Evolutionary conservation across 2,329 filamentous ascomycete genomes (phyloP), one percentile per base, ranked within the genome.

Genomic region (Chaetomium olivaceum): DNA sequence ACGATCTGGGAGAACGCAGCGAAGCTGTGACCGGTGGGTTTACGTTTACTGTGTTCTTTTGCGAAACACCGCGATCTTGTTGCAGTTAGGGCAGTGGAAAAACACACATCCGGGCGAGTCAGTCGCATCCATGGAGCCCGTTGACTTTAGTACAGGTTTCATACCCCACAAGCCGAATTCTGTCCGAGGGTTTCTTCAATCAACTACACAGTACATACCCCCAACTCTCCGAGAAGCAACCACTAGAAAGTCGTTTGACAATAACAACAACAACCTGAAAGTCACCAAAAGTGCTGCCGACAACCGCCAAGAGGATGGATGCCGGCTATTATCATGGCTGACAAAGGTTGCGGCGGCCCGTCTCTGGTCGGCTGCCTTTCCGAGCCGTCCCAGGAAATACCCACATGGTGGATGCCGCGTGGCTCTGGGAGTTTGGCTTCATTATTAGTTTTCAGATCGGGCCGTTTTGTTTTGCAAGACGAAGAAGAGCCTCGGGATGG

Each of bases 291-390:
- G 16, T 16, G 29, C 33, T 55, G 50, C 59, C 50, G 52, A 14
- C 8, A 48, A 39, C 60, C 51, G 60, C 58, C 60, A 31, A 55
- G 60, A 4, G 46, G 16, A 58, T 33, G 31, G 29, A 43, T 56
- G 33, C 51, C 59, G 51, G 51, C 43, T 62, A 57, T 50, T 33
- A 31, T 39, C 27, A 51, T 19, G 51, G 51, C 16, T 25, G 6
- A 36, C 12, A 43, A 21, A 23, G 23, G 58, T 61, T 58, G 51
- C 63, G 57, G 61, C 56, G 43, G 51, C 51, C 50, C 63, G 60
- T 54, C 61, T 27, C 29, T 59, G 56, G 57, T 68, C 69, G 66
- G 67, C 31, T 68, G 54, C 27, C 61, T 39, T 71, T 63, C 69
- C 69, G 67, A 71, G 64, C 69, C 64, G 68, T 59, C 61, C 61